Conservation (phyloP, 2,329 filamentous ascomycete species). For the Truncatella angustata region DNA sequence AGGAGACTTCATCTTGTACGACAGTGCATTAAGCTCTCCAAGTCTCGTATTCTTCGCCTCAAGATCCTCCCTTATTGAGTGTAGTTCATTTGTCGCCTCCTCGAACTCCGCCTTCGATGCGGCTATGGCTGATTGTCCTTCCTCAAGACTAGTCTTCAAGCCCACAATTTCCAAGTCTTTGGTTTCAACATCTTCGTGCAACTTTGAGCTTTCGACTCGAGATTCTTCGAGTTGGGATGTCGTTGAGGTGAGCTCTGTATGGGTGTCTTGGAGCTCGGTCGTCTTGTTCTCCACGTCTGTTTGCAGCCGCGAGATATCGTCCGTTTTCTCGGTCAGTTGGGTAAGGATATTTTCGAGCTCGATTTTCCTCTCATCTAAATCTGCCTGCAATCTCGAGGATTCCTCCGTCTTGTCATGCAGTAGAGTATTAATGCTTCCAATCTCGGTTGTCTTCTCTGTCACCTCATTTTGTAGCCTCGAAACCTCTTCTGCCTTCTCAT, state of each 20-base stretch:
- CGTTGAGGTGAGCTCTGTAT: background rate
- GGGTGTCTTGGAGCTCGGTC: background rate
- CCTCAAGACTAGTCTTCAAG: background rate
- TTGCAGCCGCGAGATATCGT: background rate
- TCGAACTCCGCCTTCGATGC: background rate
- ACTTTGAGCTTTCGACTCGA: background rate
- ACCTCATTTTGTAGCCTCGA: background rate
- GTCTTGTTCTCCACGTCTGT: background rate
- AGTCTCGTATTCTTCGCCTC: slow-evolving; percentile 1
- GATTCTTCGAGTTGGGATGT: background rate
- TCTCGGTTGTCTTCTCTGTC: background rate
- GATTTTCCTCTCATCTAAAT: background rate
- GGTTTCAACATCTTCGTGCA: background rate
- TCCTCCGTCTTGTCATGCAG: no score
- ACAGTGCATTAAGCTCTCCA: slow-evolving; percentile 5
- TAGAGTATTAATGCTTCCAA: background rate
- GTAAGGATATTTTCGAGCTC: background rate
- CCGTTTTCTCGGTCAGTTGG: background rate
- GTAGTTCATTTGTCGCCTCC: background rate
- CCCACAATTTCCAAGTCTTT: slow-evolving; percentile 4
- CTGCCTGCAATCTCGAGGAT: no score
- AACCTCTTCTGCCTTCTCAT: background rate
- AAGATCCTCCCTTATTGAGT: background rate
- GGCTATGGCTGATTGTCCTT: background rate
- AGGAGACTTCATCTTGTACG: slow-evolving; percentile 10